phyloP scores from a whole-genome alignment of 2,329 filamentous ascomycete species.

The Colletotrichum sp. region DNA sequence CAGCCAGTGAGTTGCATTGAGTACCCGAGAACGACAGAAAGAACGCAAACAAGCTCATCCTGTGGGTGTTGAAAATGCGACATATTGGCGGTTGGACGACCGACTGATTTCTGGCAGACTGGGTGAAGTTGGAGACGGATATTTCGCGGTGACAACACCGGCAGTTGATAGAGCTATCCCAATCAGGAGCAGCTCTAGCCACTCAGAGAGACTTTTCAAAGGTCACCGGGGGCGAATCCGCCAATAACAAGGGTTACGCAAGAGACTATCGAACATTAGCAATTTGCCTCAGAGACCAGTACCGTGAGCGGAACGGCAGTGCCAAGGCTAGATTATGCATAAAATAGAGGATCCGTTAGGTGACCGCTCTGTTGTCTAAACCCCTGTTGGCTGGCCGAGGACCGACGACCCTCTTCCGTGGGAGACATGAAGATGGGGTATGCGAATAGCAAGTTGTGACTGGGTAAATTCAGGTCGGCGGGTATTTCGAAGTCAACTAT shows the following conservation, averaged over 20 bases:
- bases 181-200: neutral
- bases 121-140: neutral
- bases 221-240: neutral
- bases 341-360: neutral
- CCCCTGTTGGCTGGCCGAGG: neutral
- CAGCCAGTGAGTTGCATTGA: neutral
- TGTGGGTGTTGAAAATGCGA: neutral
- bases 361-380: neutral
- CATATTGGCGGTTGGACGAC: neutral
- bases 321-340: constrained; percentile 10
- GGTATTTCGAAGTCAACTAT: neutral
- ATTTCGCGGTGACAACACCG: neutral
- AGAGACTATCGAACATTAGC: neutral
- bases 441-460: neutral
- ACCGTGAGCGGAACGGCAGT: neutral
- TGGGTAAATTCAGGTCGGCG: neutral
- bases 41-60: neutral
- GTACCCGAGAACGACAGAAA: neutral
- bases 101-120: neutral
- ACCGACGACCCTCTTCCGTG: neutral
- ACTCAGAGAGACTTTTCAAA: neutral
- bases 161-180: neutral
- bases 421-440: neutral
- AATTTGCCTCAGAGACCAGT: neutral
- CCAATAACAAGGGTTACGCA: neutral